These are phyloP conservation scores for Plasmodium falciparum DNA, from an alignment of 169 alveolate genomes.

Conservation along the genomic window DNA sequence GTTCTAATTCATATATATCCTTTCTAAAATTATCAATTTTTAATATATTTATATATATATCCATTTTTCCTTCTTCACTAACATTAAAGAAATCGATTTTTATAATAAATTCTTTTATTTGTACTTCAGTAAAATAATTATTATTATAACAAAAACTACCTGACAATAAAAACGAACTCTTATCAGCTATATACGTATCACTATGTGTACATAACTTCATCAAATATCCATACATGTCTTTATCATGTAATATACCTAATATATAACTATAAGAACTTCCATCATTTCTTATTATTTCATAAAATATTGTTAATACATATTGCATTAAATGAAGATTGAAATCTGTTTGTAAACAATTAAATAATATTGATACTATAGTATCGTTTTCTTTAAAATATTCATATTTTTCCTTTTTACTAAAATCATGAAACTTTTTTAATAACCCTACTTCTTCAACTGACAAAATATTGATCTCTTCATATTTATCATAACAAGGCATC, in stretches of 20 bases:
- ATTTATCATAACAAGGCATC: slow-evolving; percentile 77
- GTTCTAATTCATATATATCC: slow-evolving; percentile 78
- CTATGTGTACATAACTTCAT: slow-evolving; percentile 75
- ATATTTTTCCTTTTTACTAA: slow-evolving; percentile 73
- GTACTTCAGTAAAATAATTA: slow-evolving; percentile 68
- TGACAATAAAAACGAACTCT: slow-evolving; percentile 67
- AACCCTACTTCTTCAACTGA: slow-evolving; percentile 73
- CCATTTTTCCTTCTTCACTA: slow-evolving; percentile 78
- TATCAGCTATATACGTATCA: slow-evolving; percentile 76
- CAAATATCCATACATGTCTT: slow-evolving; percentile 42
- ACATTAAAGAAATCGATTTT: slow-evolving; percentile 76
- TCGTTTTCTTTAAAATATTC: slow-evolving; percentile 64
- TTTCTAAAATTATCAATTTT: slow-evolving; percentile 76
- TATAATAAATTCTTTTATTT: slow-evolving; percentile 75
- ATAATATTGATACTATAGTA: slow-evolving; percentile 46
- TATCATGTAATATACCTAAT: slow-evolving; percentile 43
- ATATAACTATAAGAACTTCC: slow-evolving; percentile 78
- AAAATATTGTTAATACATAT: slow-evolving; percentile 74
- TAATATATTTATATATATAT: slow-evolving; percentile 70
- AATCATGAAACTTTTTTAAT: slow-evolving; percentile 76
- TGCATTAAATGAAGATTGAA: slow-evolving; percentile 74
- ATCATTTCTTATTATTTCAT: slow-evolving; percentile 77
- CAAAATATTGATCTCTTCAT: slow-evolving; percentile 72
- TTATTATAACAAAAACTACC: slow-evolving; percentile 76
- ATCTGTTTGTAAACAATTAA: slow-evolving; percentile 71